These are phyloP conservation scores for Fraxinus excelsior DNA, from an alignment of 257 asterid genomes.

Conservation along the genomic window DNA sequence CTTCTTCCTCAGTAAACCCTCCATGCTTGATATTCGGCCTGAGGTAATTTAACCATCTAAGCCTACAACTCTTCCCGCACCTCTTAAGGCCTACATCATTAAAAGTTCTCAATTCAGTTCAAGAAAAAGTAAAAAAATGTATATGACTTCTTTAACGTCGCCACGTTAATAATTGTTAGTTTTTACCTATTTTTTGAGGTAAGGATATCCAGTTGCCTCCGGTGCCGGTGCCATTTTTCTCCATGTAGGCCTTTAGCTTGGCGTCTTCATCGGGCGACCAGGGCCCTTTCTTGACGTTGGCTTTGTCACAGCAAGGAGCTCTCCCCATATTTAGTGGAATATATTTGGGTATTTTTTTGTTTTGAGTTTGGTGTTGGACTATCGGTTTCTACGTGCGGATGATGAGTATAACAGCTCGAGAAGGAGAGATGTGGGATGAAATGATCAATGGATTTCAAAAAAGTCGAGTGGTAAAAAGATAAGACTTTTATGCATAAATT, in stretches of 20 bases:
- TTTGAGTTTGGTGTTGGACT: neutral
- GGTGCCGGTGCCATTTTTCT: neutral
- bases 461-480: neutral
- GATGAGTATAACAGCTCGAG: neutral
- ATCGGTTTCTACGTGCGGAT: neutral
- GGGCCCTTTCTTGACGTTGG: neutral
- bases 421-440: neutral
- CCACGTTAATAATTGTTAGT: neutral
- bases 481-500: neutral
- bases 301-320: neutral
- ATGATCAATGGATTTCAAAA: neutral
- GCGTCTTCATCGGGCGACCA: neutral
- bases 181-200: neutral
- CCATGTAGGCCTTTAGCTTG: neutral
- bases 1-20: slow-evolving; percentile 49
- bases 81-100: slow-evolving; percentile 38
- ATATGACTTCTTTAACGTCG: neutral
- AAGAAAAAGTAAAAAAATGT: neutral
- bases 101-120: neutral
- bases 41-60: slow-evolving; percentile 51
- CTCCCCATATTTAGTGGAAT: neutral
- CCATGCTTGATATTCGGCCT: slow-evolving; percentile 51
- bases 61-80: slow-evolving; percentile 54
- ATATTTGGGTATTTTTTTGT: too few relatives aligned
- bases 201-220: neutral